Conservation (phyloP, 768 basidiomycete species). For the Leccinum arenicola region DNA sequence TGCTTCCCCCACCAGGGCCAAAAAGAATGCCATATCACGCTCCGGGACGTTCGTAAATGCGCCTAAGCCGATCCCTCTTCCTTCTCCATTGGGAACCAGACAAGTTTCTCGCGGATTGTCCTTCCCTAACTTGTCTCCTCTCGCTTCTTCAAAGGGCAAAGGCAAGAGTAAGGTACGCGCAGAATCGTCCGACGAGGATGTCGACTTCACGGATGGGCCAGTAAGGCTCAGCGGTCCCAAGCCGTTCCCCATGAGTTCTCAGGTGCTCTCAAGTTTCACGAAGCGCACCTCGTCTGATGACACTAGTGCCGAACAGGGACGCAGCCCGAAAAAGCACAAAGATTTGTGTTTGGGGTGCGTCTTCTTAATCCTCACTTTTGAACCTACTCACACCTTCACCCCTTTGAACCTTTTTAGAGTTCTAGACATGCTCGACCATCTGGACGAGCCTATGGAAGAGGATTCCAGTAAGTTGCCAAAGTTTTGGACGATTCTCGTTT, state of each 20-base stretch:
- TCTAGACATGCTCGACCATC: constrained; percentile 8
- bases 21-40: constrained; percentile 15
- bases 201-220: neutral
- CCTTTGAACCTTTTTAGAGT: constrained; percentile 9
- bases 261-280: constrained; percentile 34
- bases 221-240: constrained; percentile 6
- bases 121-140: constrained; percentile 28
- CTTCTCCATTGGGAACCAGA: constrained; percentile 19
- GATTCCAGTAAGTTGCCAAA: constrained; percentile 38
- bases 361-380: neutral
- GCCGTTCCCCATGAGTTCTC: constrained; percentile 52
- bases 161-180: constrained; percentile 21
- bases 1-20: constrained; percentile 6
- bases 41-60: neutral
- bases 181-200: constrained; percentile 1
- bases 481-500: neutral
- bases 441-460: constrained; percentile 31
- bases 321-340: constrained; percentile 33
- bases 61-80: constrained; percentile 15
- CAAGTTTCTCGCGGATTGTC: constrained; percentile 8
- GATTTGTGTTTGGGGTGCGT: constrained; percentile 20
- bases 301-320: constrained; percentile 28
- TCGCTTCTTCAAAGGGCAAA: constrained; percentile 16
- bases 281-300: constrained; percentile 36
- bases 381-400: constrained; percentile 10